These are phyloP conservation scores for Macrotyloma uniflorum DNA, from an alignment of 306 rosid genomes.

Conservation along the genomic window DNA sequence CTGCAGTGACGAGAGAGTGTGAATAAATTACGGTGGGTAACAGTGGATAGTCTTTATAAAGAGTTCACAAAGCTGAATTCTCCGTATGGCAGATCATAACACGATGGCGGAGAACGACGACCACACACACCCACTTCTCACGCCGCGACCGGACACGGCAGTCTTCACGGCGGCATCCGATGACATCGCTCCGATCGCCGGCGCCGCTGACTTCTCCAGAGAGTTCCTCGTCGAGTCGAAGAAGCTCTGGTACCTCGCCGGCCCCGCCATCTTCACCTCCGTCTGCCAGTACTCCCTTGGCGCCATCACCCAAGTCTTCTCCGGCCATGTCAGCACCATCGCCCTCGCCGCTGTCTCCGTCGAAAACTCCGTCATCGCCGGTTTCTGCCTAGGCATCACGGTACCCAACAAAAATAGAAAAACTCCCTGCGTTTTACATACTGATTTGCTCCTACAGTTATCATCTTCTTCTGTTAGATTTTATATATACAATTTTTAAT, in stretches of 20 bases:
- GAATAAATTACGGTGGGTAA: too few species aligned
- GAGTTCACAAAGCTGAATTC: not conserved
- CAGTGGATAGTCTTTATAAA: too few species aligned
- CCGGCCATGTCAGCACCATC: slow-evolving; percentile 79
- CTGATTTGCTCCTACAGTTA: not conserved
- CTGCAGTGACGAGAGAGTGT: too few species aligned
- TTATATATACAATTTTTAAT: too few species aligned
- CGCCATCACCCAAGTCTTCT: slow-evolving; percentile 76
- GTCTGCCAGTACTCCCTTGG: slow-evolving; percentile 88
- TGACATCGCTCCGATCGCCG: slow-evolving; percentile 65
- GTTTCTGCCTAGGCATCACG: slow-evolving; percentile 81
- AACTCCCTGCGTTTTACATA: not conserved
- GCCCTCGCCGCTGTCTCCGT: slow-evolving; percentile 86
- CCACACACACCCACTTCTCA: slow-evolving; percentile 38
- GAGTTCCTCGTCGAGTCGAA: slow-evolving; percentile 60
- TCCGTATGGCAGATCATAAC: not conserved
- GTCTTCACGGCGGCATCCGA: slow-evolving; percentile 53
- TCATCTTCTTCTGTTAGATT: too few species aligned
- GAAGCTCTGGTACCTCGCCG: slow-evolving; percentile 92
- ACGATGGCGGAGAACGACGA: slow-evolving; percentile 22
- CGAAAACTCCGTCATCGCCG: slow-evolving; percentile 93
- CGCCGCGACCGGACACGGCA: slow-evolving; percentile 12
- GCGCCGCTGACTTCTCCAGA: slow-evolving; percentile 46
- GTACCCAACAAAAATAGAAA: slow-evolving; percentile 33
- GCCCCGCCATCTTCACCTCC: slow-evolving; percentile 89